Conservation (phyloP, 1,284 basidiomycete genomes). For the Papiliotrema laurentii region DNA sequence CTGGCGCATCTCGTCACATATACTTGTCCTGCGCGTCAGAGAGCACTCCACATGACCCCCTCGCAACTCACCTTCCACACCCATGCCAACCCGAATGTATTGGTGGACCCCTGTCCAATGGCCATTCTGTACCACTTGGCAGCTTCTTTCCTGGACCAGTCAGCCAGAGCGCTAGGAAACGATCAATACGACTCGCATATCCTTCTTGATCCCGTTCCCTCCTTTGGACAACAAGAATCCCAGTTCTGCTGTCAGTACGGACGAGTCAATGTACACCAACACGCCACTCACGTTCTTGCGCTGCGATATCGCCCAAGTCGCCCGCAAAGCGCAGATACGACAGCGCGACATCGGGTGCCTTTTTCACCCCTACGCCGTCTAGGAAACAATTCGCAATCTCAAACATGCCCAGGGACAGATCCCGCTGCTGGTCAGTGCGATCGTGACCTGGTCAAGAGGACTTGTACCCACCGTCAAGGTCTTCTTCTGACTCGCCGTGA, state of each 20-base stretch:
- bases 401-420: conserved; percentile 40
- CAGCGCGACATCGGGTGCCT: conserved; percentile 35
- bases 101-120: conserved; percentile 29
- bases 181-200: conserved; percentile 25
- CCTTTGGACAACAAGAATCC: conserved; percentile 45
- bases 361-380: conserved; percentile 44
- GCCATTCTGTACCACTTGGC: conserved; percentile 48
- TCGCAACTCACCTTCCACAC: conserved; percentile 40
- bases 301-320: conserved; percentile 39
- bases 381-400: conserved; percentile 46
- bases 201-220: conserved; percentile 42
- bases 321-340: conserved; percentile 43
- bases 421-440: conserved; percentile 19
- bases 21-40: conserved; percentile 24
- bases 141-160: conserved; percentile 33
- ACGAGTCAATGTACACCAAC: not conserved
- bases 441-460: not conserved
- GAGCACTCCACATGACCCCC: not conserved
- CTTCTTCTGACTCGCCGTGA: conserved; percentile 29
- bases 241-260: conserved; percentile 30
- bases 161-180: not conserved
- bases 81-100: conserved; percentile 46
- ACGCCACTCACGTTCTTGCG: conserved; percentile 43
- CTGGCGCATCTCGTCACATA: conserved; percentile 6
- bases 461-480: conserved; percentile 27